A percentile compares a stretch with the other conserved stretches of the same genome.
These are phyloP conservation scores for Beta vulgaris DNA, from an alignment of 148 eudicot genomes.

Conservation along the genomic window DNA sequence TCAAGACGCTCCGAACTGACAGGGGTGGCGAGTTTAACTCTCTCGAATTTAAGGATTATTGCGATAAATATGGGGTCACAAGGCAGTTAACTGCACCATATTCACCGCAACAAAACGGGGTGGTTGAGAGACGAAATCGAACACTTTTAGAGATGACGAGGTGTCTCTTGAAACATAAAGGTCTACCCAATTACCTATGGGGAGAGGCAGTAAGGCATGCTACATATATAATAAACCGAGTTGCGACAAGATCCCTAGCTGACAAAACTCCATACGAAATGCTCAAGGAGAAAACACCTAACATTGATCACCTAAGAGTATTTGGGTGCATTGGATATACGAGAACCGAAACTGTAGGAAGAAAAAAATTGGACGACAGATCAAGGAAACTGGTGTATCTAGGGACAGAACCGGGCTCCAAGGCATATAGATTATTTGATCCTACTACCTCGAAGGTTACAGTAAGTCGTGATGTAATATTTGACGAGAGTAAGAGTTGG, in stretches of 20 bases:
- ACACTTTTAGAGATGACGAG: slow-evolving; percentile 4
- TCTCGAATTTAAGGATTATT: background rate
- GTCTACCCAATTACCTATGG: background rate
- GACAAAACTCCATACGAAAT: background rate
- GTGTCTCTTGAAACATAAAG: background rate
- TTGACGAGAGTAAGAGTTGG: slow-evolving; percentile 9
- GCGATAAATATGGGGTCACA: background rate
- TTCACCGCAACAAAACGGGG: slow-evolving; percentile 21
- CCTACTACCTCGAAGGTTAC: background rate
- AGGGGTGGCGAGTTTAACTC: background rate
- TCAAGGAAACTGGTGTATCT: background rate
- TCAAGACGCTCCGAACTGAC: background rate
- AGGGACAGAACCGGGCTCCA: background rate
- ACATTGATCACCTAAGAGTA: background rate
- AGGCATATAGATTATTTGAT: slow-evolving; percentile 10
- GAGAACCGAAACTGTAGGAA: background rate
- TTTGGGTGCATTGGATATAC: slow-evolving; percentile 15
- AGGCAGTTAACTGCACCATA: slow-evolving; percentile 15
- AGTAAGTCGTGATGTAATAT: slow-evolving; percentile 8
- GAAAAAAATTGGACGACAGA: slow-evolving; percentile 9
- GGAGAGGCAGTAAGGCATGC: slow-evolving; percentile 8
- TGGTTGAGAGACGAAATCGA: slow-evolving; percentile 6
- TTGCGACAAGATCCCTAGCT: background rate
- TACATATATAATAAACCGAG: slow-evolving; percentile 2
- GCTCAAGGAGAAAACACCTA: background rate